Base-by-base conservation (phyloP, 225 moss, liverwort and hornwort species). In the Physcomitrium patens region DNA sequence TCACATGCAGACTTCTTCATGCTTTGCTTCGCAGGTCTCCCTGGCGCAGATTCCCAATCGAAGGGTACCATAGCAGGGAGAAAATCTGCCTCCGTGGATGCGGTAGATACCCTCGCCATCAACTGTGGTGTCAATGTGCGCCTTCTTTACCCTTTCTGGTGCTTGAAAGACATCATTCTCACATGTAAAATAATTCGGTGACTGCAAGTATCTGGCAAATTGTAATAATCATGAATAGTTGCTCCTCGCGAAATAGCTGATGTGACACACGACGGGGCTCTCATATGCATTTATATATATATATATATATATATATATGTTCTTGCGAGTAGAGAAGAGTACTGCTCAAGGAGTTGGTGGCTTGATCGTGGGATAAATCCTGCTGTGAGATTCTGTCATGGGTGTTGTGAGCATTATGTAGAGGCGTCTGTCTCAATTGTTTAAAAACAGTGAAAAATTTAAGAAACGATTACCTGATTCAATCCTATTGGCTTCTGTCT, bases 1-100 rank as follows among this genome's bases (percentile, higher is more conserved):
- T 12, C 37, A 10, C n/a, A 53, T 5, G 8, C 58, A 45, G 19
- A 54, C n/a, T 54, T 22, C 63, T 8, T 55, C 1, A 5, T 12
- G 55, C 19, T 31, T 9, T 31, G 14, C 12, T 14, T 51, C 54
- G 70, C 77, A 60, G 79, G 65, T 69, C 42, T 72, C 53, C 87
- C 87, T 0, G 77, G 84, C 7, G 60, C 61, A 47, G 68, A 67
- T 61, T 87, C 87, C 84, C 84, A 85, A 9, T 27, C 31, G 41
- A 87, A 87, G 0, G 87, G 77, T 18, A 87, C 84, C 77, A 55
- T 69, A 5, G 68, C 68, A 24, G 77, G 77, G 54, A 77, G 45
- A 24, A 48, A 82, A 37, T 80, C 80, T 12, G 73, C 63, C 24
- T 83, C 86, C 22, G 65, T 75, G 5, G 74, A 87, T 60, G 81